These are phyloP conservation scores for Allium cepa DNA, from an alignment of 106 monocot genomes.

Conservation along the genomic window DNA sequence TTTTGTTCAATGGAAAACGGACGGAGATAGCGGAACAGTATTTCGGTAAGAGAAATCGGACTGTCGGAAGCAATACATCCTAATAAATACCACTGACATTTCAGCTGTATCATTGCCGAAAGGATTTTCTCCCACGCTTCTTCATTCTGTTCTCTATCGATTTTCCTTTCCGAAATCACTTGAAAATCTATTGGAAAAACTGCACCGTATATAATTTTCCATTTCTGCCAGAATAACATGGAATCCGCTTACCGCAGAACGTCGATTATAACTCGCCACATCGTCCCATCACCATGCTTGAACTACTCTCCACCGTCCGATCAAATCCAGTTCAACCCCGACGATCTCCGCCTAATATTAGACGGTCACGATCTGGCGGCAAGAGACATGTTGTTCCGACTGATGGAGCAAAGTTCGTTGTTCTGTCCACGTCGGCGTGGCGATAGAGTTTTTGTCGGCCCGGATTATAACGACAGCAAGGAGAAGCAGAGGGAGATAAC, in stretches of 20 bases:
- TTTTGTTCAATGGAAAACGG: no score
- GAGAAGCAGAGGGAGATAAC: slow-evolving; percentile 87
- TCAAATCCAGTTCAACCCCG: slow-evolving; percentile 8
- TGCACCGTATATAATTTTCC: no score
- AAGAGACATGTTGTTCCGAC: slow-evolving; percentile 54
- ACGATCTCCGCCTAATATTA: slow-evolving; percentile 41
- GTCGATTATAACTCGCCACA: slow-evolving; percentile 9
- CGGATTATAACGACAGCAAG: slow-evolving; percentile 81
- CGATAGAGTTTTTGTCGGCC: slow-evolving; percentile 37
- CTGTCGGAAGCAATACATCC: no score
- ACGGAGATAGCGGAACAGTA: no score
- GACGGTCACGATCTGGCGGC: slow-evolving; percentile 64
- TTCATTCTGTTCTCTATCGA: no score
- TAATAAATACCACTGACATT: no score
- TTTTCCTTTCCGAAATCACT: no score
- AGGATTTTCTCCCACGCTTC: no score
- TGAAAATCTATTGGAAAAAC: no score
- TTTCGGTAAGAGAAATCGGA: no score
- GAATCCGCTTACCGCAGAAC: slow-evolving; percentile 6
- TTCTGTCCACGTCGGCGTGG: slow-evolving; percentile 44
- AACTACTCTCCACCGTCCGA: slow-evolving; percentile 13
- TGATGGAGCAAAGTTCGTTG: slow-evolving; percentile 68
- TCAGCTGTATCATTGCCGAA: no score
- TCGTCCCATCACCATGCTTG: slow-evolving; percentile 5
- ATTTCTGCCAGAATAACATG: background rate